Evolutionary conservation across 2,329 filamentous ascomycete genomes (phyloP).

Genomic region (Colletotrichum sp.): DNA sequence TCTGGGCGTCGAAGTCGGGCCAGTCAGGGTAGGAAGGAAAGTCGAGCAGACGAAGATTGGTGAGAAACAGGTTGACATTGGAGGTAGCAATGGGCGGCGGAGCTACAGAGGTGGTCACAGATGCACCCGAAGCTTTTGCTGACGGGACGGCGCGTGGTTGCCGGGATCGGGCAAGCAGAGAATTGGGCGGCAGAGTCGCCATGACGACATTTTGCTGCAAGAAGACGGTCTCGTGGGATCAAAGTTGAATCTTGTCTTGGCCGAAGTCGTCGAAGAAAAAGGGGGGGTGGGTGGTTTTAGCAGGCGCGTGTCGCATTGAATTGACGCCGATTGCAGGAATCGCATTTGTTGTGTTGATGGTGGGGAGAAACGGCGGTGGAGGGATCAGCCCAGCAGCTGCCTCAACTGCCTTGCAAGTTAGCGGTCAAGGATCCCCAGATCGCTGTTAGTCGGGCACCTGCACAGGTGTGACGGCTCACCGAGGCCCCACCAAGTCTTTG

Average conservation of each 20-base stretch:
- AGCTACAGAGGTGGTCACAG: constrained; percentile 11
- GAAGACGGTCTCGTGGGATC: neutral
- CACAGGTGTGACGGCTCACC: neutral
- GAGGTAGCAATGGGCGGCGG: constrained; percentile 46
- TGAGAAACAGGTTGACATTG: constrained; percentile 72
- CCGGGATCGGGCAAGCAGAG: constrained; percentile 32
- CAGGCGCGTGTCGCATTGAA: constrained; percentile 9
- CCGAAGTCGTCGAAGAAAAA: neutral
- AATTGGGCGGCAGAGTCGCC: constrained; percentile 32
- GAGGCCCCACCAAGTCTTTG: neutral
- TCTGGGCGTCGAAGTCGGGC: constrained; percentile 73
- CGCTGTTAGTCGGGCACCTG: neutral
- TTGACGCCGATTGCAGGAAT: neutral
- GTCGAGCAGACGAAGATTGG: constrained; percentile 82
- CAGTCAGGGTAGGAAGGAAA: constrained; percentile 79
- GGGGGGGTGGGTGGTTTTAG: neutral
- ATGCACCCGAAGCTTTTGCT: constrained; percentile 14
- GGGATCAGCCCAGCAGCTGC: constrained; percentile 10
- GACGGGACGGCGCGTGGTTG: constrained; percentile 21
- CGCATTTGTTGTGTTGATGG: constrained; percentile 20
- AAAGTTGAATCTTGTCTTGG: neutral
- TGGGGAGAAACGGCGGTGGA: constrained; percentile 19
- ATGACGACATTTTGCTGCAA: constrained; percentile 30
- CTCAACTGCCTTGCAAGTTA: neutral
- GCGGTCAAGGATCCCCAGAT: neutral